These are phyloP conservation scores for Lolium rigidum DNA, from an alignment of 176 grass and related monocot genomes.

Conservation along the genomic window DNA sequence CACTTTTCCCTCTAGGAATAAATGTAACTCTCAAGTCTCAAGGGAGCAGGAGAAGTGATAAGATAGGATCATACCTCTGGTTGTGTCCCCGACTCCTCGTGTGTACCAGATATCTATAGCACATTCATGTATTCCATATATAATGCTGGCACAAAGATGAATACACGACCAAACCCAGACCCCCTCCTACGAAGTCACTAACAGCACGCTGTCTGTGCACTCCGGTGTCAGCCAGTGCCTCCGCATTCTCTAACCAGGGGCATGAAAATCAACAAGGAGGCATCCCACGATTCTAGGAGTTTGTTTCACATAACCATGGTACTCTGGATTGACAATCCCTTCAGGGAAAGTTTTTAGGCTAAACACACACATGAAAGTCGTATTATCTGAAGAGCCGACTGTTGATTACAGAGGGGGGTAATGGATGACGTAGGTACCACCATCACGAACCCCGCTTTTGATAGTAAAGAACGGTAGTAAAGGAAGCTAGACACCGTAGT, in stretches of 20 bases:
- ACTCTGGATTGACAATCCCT: background rate
- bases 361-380: background rate
- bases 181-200: background rate
- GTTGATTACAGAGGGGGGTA: background rate
- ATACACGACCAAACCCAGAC: background rate
- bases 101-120: background rate
- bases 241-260: too few relatives aligned
- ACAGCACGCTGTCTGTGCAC: background rate
- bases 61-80: background rate
- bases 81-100: background rate
- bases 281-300: background rate
- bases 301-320: background rate
- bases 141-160: background rate
- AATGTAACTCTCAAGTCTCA: background rate
- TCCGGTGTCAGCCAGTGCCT: background rate
- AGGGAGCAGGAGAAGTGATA: background rate
- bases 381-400: background rate
- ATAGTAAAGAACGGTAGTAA: background rate
- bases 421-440: background rate
- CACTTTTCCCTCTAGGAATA: background rate
- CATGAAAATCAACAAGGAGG: background rate
- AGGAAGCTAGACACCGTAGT: background rate
- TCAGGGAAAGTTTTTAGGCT: background rate
- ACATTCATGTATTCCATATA: background rate
- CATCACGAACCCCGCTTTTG: background rate